Evolutionary conservation across 805 yeast genomes (phyloP), one percentile per base, ranked within the genome.

Genomic region (Schwanniomyces sp.): DNA sequence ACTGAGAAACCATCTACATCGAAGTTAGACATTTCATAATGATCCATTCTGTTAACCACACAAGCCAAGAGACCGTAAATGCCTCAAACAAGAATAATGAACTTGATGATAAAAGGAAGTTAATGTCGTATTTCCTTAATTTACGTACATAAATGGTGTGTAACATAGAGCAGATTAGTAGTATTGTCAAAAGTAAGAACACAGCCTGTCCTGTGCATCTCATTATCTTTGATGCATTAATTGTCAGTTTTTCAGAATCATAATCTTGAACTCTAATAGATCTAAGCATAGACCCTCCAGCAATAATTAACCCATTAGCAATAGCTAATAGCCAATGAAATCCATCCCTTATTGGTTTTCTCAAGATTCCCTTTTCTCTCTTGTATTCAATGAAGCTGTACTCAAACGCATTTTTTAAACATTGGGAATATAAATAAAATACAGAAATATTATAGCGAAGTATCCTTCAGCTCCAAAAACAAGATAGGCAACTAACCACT

Each of bases 381-480:
- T 34, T 44, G 11, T 18, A 11, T 3, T 37, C 29, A 25, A 46
- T 30, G 64, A 69, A 63, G 2, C 72, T 67, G 12, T 40, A 28
- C 0, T 74, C 74, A 21, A 27, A 49, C 1, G n/a, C 41, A 0
- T 52, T 41, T 5, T 28, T 41, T 44, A 68, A 73, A 21, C 69
- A 67, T 25, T 56, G 54, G 39, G 59, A 56, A 3, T 68, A 48
- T 37, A 59, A 55, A 25, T 62, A 58, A 34, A 69, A 63, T 1
- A 64, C 36, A 5, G 64, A 51, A 40, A 67, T 53, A 70, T 65
- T 43, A 71, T 59, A 3, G 59, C 53, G 53, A 70, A 69, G 39
- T 70, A 69, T 5, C 76, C 75, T 50, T 70, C 74, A 14, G 74
- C 74, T 6, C 66, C 59, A 29, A 70, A 59, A 9, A 70, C 69